Base-by-base conservation (phyloP, 2,329 filamentous ascomycete species). In the Aspergillus puulaauensis region DNA sequence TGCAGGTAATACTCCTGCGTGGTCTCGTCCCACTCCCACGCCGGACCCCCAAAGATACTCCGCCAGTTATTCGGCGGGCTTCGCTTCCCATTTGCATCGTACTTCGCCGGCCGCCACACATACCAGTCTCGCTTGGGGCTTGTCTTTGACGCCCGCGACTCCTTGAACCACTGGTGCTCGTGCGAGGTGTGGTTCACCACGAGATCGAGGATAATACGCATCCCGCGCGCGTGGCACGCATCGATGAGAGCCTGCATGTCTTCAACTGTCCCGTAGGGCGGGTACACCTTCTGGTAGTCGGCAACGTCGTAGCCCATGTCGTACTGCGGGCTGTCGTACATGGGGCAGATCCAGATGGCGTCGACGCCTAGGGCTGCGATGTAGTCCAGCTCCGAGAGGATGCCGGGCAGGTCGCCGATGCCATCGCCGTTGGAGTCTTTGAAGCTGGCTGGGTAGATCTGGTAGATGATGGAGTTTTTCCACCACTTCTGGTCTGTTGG, bases 121-220 rank as follows among this genome's bases (percentile, higher is more conserved):
- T 87, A 87, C 91, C 69, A 89, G 80, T 2, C 87, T 77, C 68
- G 79, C 9, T 31, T 31, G 27, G 66, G 79, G 87, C 59, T 82
- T 75, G 53, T 79, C 83, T 46, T 56, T 19, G 83, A 85, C 19
- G 81, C 81, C 41, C 84, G 78, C 2, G 85, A 88, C 67, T 89
- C 83, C 43, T 83, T 78, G 73, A 91, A 91, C 88, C 88, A 92
- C 2, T 79, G 77, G 65, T 90, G 87, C 69, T 90, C 80, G 62
- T 88, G 82, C 1, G 85, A 89, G 0, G 88, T 91, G 69, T 93
- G 90, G 65, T 92, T 93, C 60, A 92, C 82, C 1, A 93, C 90
- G 1, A 93, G 78, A 67, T 93, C 89, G 52, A 91, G 80, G 55
- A 93, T 85, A 19, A 91, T 73, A 60, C 83, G 84, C 82, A 92